phyloP scores from a whole-genome alignment of 1,284 basidiomycete species.

The Moesziomyces parantarcticus region DNA sequence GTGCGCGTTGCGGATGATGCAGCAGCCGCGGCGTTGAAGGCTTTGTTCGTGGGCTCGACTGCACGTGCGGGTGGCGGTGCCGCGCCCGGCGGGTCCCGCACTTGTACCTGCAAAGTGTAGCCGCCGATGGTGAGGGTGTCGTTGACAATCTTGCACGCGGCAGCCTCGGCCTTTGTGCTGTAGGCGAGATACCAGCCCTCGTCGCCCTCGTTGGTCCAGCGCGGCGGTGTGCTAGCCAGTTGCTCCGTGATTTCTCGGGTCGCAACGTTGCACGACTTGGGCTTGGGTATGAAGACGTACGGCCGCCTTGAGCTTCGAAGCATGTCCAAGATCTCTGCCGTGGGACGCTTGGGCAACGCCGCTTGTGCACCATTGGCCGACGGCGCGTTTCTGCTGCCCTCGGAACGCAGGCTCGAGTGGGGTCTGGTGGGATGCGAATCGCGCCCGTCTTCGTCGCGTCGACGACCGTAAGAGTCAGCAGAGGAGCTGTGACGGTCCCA shows the following conservation, averaged over 20 bases:
- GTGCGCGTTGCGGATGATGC: neutral
- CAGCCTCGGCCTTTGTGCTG: slow-evolving; percentile 23
- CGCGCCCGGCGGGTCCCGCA: slow-evolving; percentile 17
- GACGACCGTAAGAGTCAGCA: slow-evolving; percentile 6
- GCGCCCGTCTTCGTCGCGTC: slow-evolving; percentile 11
- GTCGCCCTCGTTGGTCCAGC: slow-evolving; percentile 60
- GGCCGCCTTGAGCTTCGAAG: slow-evolving; percentile 29
- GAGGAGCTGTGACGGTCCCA: neutral
- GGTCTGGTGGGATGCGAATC: slow-evolving; percentile 7
- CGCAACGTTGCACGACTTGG: slow-evolving; percentile 41
- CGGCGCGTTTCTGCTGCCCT: neutral
- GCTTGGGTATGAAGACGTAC: slow-evolving; percentile 52
- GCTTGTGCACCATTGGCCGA: slow-evolving; percentile 2
- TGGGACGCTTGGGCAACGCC: slow-evolving; percentile 9
- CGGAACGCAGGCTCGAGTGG: slow-evolving; percentile 1
- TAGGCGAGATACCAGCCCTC: slow-evolving; percentile 67
- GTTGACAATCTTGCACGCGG: slow-evolving; percentile 45
- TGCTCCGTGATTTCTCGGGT: slow-evolving; percentile 47
- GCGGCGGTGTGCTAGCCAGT: slow-evolving; percentile 47
- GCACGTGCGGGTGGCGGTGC: neutral
- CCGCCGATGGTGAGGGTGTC: slow-evolving; percentile 41
- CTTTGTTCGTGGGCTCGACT: neutral
- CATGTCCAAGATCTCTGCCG: slow-evolving; percentile 22
- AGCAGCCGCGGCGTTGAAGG: neutral
- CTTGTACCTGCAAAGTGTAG: slow-evolving; percentile 48